A percentile compares a stretch with the other conserved stretches of the same genome.
phyloP scores from a whole-genome alignment of 495 filamentous ascomycete genomes.

The Lichina pygmaea region DNA sequence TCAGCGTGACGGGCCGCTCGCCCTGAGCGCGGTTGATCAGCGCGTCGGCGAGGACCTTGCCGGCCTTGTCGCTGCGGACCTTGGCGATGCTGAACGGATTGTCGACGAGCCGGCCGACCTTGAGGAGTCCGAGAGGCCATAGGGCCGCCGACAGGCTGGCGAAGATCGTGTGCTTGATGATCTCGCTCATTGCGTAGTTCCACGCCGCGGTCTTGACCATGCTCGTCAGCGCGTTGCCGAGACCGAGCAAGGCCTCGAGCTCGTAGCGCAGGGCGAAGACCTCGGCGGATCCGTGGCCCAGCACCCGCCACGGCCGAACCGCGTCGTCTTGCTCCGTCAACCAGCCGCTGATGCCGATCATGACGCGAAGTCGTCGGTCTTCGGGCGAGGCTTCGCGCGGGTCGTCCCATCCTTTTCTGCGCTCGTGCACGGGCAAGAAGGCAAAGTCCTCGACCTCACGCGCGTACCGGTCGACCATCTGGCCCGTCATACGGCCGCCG shows the following conservation, averaged over 20 bases:
- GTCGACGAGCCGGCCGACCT: constrained; percentile 58
- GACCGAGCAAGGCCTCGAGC: constrained; percentile 42
- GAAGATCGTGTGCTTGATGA: constrained; percentile 54
- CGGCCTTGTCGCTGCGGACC: constrained; percentile 64
- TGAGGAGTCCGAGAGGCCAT: constrained; percentile 55
- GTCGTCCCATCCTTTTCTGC: constrained; percentile 6
- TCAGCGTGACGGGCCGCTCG: constrained; percentile 61
- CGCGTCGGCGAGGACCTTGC: constrained; percentile 60
- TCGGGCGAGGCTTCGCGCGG: constrained; percentile 19
- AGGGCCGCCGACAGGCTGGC: constrained; percentile 37
- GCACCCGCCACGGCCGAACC: constrained; percentile 43
- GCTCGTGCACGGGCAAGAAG: constrained; percentile 41
- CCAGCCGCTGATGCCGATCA: constrained; percentile 67
- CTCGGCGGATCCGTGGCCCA: constrained; percentile 36
- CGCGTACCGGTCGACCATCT: constrained; percentile 71
- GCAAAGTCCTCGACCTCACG: constrained; percentile 74
- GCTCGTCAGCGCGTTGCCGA: constrained; percentile 46
- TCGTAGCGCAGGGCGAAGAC: constrained; percentile 75
- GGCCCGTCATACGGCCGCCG: constrained; percentile 56
- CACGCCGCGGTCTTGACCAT: constrained; percentile 55
- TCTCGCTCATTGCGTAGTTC: constrained; percentile 48
- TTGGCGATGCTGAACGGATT: constrained; percentile 75
- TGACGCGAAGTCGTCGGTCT: constrained; percentile 48
- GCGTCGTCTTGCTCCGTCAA: constrained; percentile 43
- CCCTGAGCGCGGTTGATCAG: constrained; percentile 73